These are phyloP conservation scores for Emergomyces pasteurianus DNA, from an alignment of 2,329 filamentous ascomycete species.

Conservation along the genomic window DNA sequence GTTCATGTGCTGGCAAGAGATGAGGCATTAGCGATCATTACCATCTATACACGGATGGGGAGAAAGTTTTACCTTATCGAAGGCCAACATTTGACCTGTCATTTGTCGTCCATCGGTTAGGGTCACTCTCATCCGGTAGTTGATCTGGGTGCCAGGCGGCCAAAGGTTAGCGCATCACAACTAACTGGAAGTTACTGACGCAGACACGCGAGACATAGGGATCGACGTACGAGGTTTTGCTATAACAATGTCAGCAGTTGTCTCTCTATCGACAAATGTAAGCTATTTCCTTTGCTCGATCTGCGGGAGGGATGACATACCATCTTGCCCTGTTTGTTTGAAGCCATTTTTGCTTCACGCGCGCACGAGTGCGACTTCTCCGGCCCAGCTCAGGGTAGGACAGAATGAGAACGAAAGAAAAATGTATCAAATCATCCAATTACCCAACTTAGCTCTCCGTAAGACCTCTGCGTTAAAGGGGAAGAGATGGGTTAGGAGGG, in stretches of 20 bases:
- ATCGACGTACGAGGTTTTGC: constrained; percentile 51
- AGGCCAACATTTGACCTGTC: constrained; percentile 95
- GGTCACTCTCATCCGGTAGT: constrained; percentile 97
- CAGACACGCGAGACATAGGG: not conserved
- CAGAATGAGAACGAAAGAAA: not conserved
- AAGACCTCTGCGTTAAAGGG: not conserved
- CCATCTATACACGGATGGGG: not conserved
- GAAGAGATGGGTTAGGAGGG: not conserved
- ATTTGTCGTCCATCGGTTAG: constrained; percentile 92
- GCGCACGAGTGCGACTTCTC: constrained; percentile 37
- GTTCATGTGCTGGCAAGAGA: constrained; percentile 85
- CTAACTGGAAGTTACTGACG: not conserved
- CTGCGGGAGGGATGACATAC: constrained; percentile 48
- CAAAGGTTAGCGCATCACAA: not conserved
- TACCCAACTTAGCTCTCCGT: not conserved
- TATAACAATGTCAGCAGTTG: constrained; percentile 47
- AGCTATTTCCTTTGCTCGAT: constrained; percentile 30
- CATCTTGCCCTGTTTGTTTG: constrained; percentile 98
- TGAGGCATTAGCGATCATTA: not conserved
- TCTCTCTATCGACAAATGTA: constrained; percentile 36
- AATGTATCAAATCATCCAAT: not conserved
- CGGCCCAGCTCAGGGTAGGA: constrained; percentile 1
- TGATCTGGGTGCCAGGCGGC: constrained; percentile 49
- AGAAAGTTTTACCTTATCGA: constrained; percentile 64
- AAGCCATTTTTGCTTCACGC: constrained; percentile 45